Evolutionary conservation across 1,284 basidiomycete genomes (phyloP), one percentile per base, ranked within the genome.

Genomic region (Marasmius fiardii): DNA sequence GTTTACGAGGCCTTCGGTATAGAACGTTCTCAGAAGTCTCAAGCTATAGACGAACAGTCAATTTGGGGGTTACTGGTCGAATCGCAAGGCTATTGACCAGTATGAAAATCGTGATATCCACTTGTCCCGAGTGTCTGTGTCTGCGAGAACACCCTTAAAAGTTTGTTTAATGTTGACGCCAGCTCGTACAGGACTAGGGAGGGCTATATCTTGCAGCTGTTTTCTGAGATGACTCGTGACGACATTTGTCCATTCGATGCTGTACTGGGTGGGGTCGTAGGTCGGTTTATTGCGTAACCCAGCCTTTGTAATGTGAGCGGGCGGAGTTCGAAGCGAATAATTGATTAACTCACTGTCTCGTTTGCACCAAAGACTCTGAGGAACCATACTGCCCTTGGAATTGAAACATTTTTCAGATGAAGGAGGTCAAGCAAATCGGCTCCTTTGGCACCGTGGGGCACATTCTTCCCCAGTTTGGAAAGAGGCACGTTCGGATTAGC

Each of bases 351-450:
- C 65, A 93, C 90, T 41, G 94, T 94, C 70, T 99, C 96, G 64
- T 94, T 95, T 1, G 91, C 92, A n/a, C 96, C 97, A 53, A 96
- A 85, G 0, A 95, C 92, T 12, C 95, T 83, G 28, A 98, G 82
- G 68, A 97, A 95, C 97, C 97, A 99, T 2, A 97, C 81, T 0
- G 97, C 97, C 24, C 97, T 79, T 1, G 88, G 81, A 43, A 95
- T 83, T 1, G 91, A 88, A 31, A 99, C 93, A 48, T 88, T 82
- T 39, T 92, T 84, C 0, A 79, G 76, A 63, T 94, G 90, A 53
- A 99, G 79, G 60, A 95, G 80, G 60, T 98, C 95, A 52, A 99
- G 78, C 23, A 98, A 78, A 63, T 96, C 93, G 61, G 93, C 86
- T 2, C 94, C 95, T 67, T 94, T 94, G 37, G 91, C 92, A 0